Conservation (phyloP, 192 early-diverging fungal species). For the Spizellomyces punctatus region DNA sequence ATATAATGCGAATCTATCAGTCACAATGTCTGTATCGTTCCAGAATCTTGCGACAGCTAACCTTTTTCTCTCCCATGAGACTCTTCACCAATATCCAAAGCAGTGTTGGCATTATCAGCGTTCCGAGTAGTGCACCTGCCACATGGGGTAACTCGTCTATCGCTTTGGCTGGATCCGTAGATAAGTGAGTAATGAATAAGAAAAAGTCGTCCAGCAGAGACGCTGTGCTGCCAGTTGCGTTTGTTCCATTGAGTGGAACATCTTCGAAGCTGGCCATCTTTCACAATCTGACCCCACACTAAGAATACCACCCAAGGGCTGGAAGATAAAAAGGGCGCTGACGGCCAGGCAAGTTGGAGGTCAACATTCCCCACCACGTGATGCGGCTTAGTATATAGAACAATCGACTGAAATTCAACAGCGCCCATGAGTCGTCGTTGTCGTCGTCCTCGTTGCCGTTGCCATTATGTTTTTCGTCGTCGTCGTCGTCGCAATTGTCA, state of each 20-base stretch:
- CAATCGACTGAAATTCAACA: too few species aligned
- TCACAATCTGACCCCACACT: not conserved
- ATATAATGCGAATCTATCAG: not conserved
- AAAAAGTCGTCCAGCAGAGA: conserved; percentile 1
- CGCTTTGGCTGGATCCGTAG: conserved; percentile 10
- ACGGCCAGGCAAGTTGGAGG: too few species aligned
- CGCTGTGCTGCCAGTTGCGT: not conserved
- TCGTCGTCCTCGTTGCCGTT: too few species aligned
- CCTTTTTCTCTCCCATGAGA: not conserved
- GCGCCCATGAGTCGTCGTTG: too few species aligned
- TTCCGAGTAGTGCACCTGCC: not conserved
- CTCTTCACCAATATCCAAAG: conserved; percentile 1
- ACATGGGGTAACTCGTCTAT: conserved; percentile 20
- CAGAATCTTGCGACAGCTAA: not conserved
- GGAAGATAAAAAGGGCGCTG: too few species aligned
- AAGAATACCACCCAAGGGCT: too few species aligned
- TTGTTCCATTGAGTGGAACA: not conserved
- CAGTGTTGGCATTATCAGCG: not conserved
- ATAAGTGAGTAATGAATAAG: conserved; percentile 1
- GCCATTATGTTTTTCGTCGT: too few species aligned
- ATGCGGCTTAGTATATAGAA: too few species aligned
- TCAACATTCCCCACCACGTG: too few species aligned
- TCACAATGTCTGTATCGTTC: not conserved
- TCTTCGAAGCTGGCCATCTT: not conserved
- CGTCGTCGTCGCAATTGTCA: too few species aligned